phyloP scores from a whole-genome alignment of 305 asterid genomes.

The Rubia balearica region DNA sequence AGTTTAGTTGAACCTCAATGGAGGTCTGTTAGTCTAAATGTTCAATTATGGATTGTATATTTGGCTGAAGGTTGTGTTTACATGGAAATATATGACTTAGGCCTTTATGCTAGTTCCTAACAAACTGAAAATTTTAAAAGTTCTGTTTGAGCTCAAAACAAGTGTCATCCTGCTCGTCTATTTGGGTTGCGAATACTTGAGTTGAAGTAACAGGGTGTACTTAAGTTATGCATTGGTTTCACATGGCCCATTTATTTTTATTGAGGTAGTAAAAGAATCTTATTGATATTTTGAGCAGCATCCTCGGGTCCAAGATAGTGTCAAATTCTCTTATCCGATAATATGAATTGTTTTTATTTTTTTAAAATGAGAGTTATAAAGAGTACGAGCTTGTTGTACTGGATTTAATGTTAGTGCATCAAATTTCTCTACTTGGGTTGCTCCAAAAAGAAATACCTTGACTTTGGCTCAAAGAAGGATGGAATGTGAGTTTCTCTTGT shows the following conservation, averaged over 20 bases:
- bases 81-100: neutral
- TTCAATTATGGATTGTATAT: neutral
- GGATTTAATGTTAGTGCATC: neutral
- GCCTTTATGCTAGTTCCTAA: neutral
- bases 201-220: no score
- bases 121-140: neutral
- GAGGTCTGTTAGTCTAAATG: neutral
- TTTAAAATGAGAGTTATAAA: neutral
- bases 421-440: no score
- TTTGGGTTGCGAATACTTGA: no score
- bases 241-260: neutral
- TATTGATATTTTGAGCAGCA: neutral
- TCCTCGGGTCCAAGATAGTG: neutral
- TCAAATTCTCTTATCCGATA: neutral
- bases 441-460: slow-evolving; percentile 67
- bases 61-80: neutral
- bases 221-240: neutral
- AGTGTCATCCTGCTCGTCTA: no score
- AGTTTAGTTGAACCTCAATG: neutral
- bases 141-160: neutral
- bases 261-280: neutral
- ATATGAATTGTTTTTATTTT: no score
- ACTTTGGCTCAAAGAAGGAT: slow-evolving; percentile 71
- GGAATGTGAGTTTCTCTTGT: slow-evolving; percentile 53
- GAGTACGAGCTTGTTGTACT: neutral